phyloP scores from a whole-genome alignment of 352 stramenopile species.

The Globisporangium sylvaticum region DNA sequence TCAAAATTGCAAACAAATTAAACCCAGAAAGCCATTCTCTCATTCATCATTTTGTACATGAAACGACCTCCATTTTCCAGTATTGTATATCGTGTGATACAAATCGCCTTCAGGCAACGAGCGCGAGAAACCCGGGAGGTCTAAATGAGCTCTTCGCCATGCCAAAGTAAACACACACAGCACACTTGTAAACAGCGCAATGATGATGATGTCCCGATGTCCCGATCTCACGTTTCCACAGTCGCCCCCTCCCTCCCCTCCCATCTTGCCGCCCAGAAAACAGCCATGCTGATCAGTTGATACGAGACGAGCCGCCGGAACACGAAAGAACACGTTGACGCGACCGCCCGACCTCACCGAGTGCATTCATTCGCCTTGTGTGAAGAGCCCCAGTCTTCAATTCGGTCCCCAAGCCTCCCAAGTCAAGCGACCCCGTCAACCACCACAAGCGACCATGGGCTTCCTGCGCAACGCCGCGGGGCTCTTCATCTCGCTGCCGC shows the following conservation, averaged over 20 bases:
- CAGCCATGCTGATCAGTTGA: neutral
- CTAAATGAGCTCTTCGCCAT: neutral
- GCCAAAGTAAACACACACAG: neutral
- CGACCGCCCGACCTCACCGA: neutral
- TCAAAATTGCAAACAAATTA: neutral
- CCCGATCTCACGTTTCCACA: neutral
- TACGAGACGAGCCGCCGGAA: neutral
- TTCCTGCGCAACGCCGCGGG: slow-evolving; percentile 41
- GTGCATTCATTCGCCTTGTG: neutral
- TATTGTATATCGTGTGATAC: too few species aligned
- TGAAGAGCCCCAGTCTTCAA: slow-evolving; percentile 1
- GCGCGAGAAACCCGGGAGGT: neutral
- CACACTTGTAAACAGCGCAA: neutral
- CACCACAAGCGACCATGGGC: slow-evolving; percentile 18
- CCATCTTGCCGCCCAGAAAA: neutral
- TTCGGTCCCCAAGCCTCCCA: neutral
- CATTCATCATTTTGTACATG: neutral
- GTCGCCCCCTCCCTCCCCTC: neutral
- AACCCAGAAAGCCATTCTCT: neutral
- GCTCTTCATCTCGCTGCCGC: slow-evolving; percentile 27
- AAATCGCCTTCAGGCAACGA: neutral
- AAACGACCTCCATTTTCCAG: neutral
- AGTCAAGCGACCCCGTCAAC: neutral
- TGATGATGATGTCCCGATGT: neutral
- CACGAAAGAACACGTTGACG: slow-evolving; percentile 2